Evolutionary conservation across 495 filamentous ascomycete genomes (phyloP).

Genomic region (Articulospora tetracladia): DNA sequence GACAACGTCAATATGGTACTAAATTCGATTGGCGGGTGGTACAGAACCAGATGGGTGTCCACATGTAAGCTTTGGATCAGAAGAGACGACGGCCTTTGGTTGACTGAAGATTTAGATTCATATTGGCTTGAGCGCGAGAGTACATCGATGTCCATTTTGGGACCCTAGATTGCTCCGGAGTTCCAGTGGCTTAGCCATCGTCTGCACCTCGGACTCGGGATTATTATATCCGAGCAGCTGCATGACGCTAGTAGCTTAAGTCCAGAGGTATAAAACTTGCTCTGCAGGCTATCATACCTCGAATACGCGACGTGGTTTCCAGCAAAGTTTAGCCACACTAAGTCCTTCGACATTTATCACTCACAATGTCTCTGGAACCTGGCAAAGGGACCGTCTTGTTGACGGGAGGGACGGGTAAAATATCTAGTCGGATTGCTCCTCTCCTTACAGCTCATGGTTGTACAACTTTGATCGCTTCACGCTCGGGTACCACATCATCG

Average conservation of each 20-base stretch:
- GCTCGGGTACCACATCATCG: slow-evolving; percentile 19
- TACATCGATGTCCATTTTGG: neutral
- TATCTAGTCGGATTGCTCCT: slow-evolving; percentile 36
- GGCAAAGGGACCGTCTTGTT: slow-evolving; percentile 35
- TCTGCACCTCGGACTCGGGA: neutral
- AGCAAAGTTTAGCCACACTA: neutral
- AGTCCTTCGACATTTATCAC: neutral
- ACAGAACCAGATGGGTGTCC: slow-evolving; percentile 23
- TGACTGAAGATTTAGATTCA: slow-evolving; percentile 5
- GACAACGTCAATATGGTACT: slow-evolving; percentile 20
- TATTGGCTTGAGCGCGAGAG: slow-evolving; percentile 9
- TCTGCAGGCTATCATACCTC: neutral
- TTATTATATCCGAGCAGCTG: neutral
- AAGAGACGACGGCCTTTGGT: neutral
- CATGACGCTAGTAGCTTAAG: neutral
- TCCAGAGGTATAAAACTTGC: neutral
- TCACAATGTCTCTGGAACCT: neutral
- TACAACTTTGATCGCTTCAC: slow-evolving; percentile 38
- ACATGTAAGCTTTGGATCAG: slow-evolving; percentile 15
- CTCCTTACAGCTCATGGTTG: slow-evolving; percentile 30
- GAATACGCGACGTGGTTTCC: neutral
- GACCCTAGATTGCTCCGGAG: neutral
- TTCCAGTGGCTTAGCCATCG: neutral
- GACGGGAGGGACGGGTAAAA: slow-evolving; percentile 45
- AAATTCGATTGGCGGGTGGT: slow-evolving; percentile 27